phyloP scores from a whole-genome alignment of 2,329 filamentous ascomycete species.

The Monosporascus sp. region DNA sequence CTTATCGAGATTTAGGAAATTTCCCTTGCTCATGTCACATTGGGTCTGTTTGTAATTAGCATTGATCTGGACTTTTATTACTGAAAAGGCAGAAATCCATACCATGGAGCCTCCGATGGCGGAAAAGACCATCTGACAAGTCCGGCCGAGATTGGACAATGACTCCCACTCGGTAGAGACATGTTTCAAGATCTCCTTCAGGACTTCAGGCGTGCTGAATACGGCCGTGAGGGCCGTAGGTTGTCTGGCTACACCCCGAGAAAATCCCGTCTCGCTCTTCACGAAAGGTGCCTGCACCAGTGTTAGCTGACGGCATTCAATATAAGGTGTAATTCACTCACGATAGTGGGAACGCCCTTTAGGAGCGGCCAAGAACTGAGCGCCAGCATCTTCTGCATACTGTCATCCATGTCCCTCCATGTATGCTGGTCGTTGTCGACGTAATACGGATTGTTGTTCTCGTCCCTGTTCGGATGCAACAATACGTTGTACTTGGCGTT shows the following conservation, averaged over 20 bases:
- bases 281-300: neutral
- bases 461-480: neutral
- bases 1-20: neutral
- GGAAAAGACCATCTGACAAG: slow-evolving; percentile 15
- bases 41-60: neutral
- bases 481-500: neutral
- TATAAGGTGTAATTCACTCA: neutral
- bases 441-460: neutral
- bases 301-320: neutral
- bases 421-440: too few species aligned
- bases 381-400: neutral
- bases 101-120: slow-evolving; percentile 12
- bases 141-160: slow-evolving; percentile 15
- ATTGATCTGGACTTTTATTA: neutral
- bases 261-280: slow-evolving; percentile 1
- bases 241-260: slow-evolving; percentile 5
- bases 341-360: neutral
- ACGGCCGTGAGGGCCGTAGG: slow-evolving; percentile 3
- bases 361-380: neutral
- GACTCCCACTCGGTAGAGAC: slow-evolving; percentile 12
- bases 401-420: neutral
- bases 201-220: slow-evolving; percentile 14
- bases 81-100: slow-evolving; percentile 1
- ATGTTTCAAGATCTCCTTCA: slow-evolving; percentile 5
- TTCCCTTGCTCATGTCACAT: neutral